Evolutionary conservation across 176 grass and related monocot species (phyloP).

Genomic region (Aechmea fasciata): DNA sequence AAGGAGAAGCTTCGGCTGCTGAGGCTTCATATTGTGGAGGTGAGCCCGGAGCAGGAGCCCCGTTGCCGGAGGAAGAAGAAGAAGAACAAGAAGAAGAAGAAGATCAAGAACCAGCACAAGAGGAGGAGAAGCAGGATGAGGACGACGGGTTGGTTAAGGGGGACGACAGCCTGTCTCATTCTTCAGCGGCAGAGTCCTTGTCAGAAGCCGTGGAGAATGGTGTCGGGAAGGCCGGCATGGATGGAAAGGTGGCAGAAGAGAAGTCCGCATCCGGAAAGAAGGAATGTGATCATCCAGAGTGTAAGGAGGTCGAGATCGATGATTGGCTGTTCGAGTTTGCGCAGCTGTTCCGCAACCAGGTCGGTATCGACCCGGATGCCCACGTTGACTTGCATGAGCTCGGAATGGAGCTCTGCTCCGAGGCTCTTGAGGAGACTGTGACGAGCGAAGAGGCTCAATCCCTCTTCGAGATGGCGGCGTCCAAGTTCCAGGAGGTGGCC

Average conservation of each 20-base stretch:
- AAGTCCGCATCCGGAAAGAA: conserved; percentile 27
- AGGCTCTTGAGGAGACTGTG: conserved; percentile 78
- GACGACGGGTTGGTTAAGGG: conserved; percentile 41
- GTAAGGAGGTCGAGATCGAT: conserved; percentile 94
- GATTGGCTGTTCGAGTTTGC: conserved; percentile 95
- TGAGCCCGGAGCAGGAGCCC: conserved; percentile 74
- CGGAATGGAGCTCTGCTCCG: conserved; percentile 90
- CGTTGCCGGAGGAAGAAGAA: conserved; percentile 39
- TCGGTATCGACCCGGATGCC: conserved; percentile 88
- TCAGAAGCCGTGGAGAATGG: conserved; percentile 19
- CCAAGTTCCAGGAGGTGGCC: conserved; percentile 93
- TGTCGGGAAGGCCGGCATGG: conserved; percentile 25
- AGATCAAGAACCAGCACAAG: too few relatives aligned
- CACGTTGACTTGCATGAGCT: conserved; percentile 94
- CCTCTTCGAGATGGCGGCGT: conserved; percentile 79
- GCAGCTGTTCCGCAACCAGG: conserved; percentile 93
- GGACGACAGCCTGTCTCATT: conserved; percentile 29
- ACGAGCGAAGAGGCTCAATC: conserved; percentile 74
- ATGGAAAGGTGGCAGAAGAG: conserved; percentile 25
- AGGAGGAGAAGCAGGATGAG: conserved; percentile 27
- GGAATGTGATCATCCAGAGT: conserved; percentile 73
- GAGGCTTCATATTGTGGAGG: conserved; percentile 79
- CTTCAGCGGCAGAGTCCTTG: conserved; percentile 7
- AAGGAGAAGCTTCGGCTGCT: conserved; percentile 33
- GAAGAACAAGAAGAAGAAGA: too few relatives aligned